Conservation (phyloP, 352 stramenopile species). For the Globisporangium polare region DNA sequence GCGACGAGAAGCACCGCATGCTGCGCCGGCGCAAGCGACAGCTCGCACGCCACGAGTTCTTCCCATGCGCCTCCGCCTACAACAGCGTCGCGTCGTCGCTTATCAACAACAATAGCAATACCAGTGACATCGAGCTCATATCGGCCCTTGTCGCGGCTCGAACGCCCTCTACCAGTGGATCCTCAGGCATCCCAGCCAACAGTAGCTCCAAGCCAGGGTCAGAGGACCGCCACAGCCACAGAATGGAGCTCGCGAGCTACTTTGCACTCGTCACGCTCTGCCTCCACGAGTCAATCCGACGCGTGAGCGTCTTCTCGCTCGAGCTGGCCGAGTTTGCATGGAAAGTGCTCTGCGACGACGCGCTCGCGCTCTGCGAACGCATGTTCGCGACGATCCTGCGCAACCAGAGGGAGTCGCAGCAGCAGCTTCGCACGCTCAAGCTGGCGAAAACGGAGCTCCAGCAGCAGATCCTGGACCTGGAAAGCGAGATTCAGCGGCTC, state of each 20-base stretch:
- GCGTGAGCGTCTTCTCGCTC: slow-evolving; percentile 28
- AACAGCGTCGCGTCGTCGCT: neutral
- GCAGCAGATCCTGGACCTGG: slow-evolving; percentile 20
- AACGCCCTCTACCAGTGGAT: no score
- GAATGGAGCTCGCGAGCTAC: slow-evolving; percentile 17
- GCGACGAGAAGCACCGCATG: slow-evolving; percentile 10
- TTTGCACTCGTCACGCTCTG: slow-evolving; percentile 35
- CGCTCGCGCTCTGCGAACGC: slow-evolving; percentile 19
- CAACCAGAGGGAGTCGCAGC: slow-evolving; percentile 7
- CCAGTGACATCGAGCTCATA: neutral
- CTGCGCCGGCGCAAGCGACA: slow-evolving; percentile 16
- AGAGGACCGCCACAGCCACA: slow-evolving; percentile 4
- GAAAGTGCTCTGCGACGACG: slow-evolving; percentile 25
- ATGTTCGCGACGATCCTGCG: slow-evolving; percentile 13
- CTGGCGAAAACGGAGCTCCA: slow-evolving; percentile 17
- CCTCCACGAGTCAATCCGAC: slow-evolving; percentile 32
- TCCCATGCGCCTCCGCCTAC: slow-evolving; percentile 6
- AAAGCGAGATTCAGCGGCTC: slow-evolving; percentile 31
- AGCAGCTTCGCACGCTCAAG: slow-evolving; percentile 24
- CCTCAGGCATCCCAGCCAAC: neutral
- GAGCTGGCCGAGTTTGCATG: slow-evolving; percentile 31
- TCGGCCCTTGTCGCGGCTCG: slow-evolving; percentile 3
- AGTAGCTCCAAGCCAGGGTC: neutral
- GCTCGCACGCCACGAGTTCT: slow-evolving; percentile 19
- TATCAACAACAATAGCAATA: neutral